Evolutionary conservation across 768 basidiomycete species (phyloP).

Genomic region (Brasilioporus rufonigricans): DNA sequence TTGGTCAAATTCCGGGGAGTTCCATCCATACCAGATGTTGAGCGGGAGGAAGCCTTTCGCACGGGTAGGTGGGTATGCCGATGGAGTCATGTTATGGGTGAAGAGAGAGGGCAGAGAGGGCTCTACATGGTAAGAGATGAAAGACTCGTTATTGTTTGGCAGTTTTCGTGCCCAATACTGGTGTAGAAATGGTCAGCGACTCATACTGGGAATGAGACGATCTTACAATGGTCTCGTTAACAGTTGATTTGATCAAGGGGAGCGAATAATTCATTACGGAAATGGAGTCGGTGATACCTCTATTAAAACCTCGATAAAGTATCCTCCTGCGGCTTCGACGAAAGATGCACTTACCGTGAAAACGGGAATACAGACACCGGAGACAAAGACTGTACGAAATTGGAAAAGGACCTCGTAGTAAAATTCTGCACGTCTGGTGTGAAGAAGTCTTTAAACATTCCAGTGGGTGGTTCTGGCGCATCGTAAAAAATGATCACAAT

Average conservation of each 20-base stretch:
- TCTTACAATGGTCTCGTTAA: not conserved
- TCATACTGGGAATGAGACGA: not conserved
- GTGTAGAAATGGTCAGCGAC: not conserved
- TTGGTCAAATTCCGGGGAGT: not conserved
- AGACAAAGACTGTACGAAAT: slow-evolving; percentile 9
- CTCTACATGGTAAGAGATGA: not conserved
- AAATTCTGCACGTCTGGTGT: slow-evolving; percentile 1
- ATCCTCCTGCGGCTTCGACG: no score
- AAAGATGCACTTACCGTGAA: not conserved
- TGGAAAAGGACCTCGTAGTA: slow-evolving; percentile 12
- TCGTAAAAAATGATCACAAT: slow-evolving; percentile 52
- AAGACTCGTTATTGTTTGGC: not conserved
- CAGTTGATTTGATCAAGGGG: not conserved
- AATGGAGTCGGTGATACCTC: not conserved
- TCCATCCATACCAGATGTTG: slow-evolving; percentile 39
- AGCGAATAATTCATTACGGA: not conserved
- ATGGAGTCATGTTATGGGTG: slow-evolving; percentile 32
- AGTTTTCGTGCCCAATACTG: not conserved
- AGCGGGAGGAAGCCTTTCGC: slow-evolving; percentile 37
- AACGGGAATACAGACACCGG: not conserved
- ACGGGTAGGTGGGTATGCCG: slow-evolving; percentile 47
- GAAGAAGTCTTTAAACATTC: slow-evolving; percentile 27
- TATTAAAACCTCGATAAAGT: not conserved
- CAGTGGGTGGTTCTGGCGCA: slow-evolving; percentile 28
- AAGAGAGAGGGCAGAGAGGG: slow-evolving; percentile 45